Evolutionary conservation across 225 moss, liverwort and hornwort genomes (phyloP).

Genomic region (Neckera pumila): DNA sequence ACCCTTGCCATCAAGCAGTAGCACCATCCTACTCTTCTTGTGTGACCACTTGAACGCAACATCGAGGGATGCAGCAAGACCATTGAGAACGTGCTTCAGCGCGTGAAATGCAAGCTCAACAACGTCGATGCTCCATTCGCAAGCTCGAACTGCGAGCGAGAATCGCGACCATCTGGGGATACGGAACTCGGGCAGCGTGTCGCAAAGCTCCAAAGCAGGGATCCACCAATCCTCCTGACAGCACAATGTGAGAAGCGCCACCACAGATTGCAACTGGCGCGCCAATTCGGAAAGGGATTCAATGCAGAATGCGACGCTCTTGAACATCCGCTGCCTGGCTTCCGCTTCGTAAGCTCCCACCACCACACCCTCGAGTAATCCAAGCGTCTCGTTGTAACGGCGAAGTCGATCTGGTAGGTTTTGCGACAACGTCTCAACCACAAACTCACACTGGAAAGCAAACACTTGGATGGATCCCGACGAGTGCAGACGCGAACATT

Average conservation of each 20-base stretch:
- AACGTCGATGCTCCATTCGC: constrained; percentile 31
- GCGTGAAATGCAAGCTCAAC: constrained; percentile 19
- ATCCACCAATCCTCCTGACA: constrained; percentile 20
- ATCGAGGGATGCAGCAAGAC: not conserved
- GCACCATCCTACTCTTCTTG: not conserved
- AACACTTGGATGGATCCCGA: constrained; percentile 3
- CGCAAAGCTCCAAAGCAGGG: constrained; percentile 4
- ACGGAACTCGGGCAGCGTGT: not conserved
- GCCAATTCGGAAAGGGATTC: constrained; percentile 5
- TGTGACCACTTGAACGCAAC: constrained; percentile 16
- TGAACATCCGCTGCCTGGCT: not conserved
- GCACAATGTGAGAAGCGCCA: constrained; percentile 5
- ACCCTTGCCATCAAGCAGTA: not conserved
- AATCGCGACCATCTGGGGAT: constrained; percentile 17
- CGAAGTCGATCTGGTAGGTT: not conserved
- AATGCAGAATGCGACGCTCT: constrained; percentile 13
- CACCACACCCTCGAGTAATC: not conserved
- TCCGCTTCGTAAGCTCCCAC: not conserved
- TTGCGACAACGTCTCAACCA: constrained; percentile 2
- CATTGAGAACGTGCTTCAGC: not conserved
- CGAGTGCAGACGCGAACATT: not conserved
- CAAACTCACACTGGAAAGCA: not conserved
- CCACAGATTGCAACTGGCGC: not conserved
- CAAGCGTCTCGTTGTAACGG: not conserved
- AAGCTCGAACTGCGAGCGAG: constrained; percentile 6